These are phyloP conservation scores for Fusarium redolens DNA, from an alignment of 2,329 filamentous ascomycete genomes.

Conservation along the genomic window DNA sequence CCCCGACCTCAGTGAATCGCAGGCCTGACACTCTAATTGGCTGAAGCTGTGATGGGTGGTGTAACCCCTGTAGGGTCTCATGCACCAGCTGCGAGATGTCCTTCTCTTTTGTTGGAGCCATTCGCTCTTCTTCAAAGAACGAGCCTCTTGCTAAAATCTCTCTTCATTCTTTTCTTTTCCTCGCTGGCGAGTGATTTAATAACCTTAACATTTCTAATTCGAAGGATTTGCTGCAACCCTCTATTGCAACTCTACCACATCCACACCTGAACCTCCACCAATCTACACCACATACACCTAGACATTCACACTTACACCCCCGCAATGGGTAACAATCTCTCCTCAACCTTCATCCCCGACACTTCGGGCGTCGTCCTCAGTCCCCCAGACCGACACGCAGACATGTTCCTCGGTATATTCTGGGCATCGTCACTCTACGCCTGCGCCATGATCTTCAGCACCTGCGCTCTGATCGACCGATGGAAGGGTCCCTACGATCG, in stretches of 20 bases:
- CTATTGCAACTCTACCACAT: neutral
- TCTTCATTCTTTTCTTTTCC: conserved; percentile 29
- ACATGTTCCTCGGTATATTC: conserved; percentile 49
- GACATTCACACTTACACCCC: neutral
- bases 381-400: conserved; percentile 45
- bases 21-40: neutral
- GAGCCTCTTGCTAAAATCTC: neutral
- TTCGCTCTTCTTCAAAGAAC: conserved; percentile 13
- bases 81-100: neutral
- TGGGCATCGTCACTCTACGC: conserved; percentile 53
- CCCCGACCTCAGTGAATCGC: conserved; percentile 20
- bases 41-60: conserved; percentile 11
- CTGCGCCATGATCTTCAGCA: conserved; percentile 56
- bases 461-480: conserved; percentile 55
- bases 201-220: neutral
- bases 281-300: neutral
- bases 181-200: conserved; percentile 42
- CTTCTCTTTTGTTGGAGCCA: conserved; percentile 27
- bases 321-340: conserved; percentile 56
- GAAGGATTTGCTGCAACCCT: neutral
- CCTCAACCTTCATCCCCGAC: conserved; percentile 52
- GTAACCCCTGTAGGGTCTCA: conserved; percentile 30
- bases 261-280: neutral
- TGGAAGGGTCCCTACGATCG: conserved; percentile 55
- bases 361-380: conserved; percentile 51